phyloP scores from a whole-genome alignment of 1,284 basidiomycete species.

The Cryptococcus sp. region DNA sequence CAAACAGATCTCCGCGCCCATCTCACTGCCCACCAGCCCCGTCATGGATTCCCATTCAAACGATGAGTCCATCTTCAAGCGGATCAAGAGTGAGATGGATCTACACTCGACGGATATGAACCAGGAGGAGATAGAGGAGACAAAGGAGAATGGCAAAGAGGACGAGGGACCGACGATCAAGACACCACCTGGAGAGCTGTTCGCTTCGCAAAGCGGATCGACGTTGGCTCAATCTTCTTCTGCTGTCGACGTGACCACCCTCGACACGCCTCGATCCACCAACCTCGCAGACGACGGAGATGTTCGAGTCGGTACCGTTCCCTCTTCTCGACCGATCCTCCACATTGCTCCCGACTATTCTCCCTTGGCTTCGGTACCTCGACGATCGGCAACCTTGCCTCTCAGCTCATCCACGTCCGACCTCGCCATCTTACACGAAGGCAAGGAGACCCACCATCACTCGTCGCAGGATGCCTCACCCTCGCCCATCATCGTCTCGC shows the following conservation, averaged over 20 bases:
- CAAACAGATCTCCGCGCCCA: too few relatives aligned
- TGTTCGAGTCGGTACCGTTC: not conserved
- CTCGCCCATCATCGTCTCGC: not conserved
- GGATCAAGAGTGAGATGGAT: too few relatives aligned
- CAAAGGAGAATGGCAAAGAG: too few relatives aligned
- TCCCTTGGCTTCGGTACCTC: not conserved
- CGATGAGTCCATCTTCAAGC: too few relatives aligned
- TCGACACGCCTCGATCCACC: not conserved
- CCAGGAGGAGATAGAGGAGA: too few relatives aligned
- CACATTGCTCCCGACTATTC: not conserved
- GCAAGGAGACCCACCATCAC: not conserved
- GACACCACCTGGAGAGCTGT: not conserved
- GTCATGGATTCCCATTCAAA: too few relatives aligned
- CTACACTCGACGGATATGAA: too few relatives aligned
- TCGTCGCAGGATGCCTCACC: not conserved
- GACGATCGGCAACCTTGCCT: not conserved
- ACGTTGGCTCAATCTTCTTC: not conserved
- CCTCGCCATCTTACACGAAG: not conserved
- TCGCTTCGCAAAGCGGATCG: not conserved
- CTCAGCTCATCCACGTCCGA: not conserved
- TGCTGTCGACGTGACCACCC: not conserved
- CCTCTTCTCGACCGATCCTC: not conserved
- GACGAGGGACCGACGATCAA: too few relatives aligned
- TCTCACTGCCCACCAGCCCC: too few relatives aligned
- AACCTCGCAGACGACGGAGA: not conserved